Percentiles rank a stretch among this genome's conserved stretches.
Conservation (phyloP, 2,329 filamentous ascomycete species). For the Elsinoe batatas region DNA sequence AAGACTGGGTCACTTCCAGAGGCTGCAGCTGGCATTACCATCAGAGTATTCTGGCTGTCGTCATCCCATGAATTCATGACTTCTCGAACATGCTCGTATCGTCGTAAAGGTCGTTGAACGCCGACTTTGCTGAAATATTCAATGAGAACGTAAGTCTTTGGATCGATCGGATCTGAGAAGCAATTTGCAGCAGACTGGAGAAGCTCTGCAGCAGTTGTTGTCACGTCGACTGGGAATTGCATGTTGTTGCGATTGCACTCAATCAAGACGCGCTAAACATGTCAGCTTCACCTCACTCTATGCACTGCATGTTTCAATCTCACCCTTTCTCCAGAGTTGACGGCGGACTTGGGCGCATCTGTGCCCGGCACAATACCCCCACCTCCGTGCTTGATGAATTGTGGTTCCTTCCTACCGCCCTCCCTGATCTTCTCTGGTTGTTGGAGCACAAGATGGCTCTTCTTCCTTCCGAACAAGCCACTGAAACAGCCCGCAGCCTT, state of each 20-base stretch:
- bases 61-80: constrained; percentile 88
- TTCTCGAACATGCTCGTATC: constrained; percentile 77
- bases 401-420: constrained; percentile 15
- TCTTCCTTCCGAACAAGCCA: constrained; percentile 28
- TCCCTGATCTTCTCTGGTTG: constrained; percentile 16
- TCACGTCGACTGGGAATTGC: constrained; percentile 59
- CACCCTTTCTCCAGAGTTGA: constrained; percentile 69
- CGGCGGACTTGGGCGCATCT: constrained; percentile 71
- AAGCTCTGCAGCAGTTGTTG: constrained; percentile 66
- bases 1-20: constrained; percentile 45
- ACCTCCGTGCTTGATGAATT: constrained; percentile 35
- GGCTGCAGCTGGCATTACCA: constrained; percentile 51
- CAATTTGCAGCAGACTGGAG: constrained; percentile 56
- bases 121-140: constrained; percentile 69
- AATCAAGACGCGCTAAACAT: constrained; percentile 54
- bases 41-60: constrained; percentile 65
- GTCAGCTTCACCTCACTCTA: constrained; percentile 21
- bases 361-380: constrained; percentile 45
- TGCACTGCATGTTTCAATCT: constrained; percentile 26
- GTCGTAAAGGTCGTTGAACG: constrained; percentile 70
- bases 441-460: constrained; percentile 16
- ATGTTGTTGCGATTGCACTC: constrained; percentile 61
- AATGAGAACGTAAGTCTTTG: constrained; percentile 58
- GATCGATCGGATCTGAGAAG: constrained; percentile 55
- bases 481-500: constrained; percentile 23